Base-by-base conservation (phyloP, 805 yeast genomes). In the Starmerella vitae region DNA sequence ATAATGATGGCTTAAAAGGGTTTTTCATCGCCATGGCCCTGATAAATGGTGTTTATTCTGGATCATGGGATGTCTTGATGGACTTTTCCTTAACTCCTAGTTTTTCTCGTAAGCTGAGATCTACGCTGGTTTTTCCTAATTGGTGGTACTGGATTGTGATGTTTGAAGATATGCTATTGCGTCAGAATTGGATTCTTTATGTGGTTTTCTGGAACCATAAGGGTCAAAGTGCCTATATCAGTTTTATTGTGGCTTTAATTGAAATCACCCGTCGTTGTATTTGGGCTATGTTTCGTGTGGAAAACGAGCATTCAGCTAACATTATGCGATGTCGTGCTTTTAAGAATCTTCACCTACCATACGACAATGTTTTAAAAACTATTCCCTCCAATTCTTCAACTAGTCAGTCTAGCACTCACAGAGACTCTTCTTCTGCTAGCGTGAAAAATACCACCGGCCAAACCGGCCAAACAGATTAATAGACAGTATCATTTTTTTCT, bases 171-270 rank as follows among this genome's bases (percentile, higher is more conserved):
- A 72, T 83, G 2, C 33, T 80, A 3, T 57, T 91, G 45, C 70
- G 98, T 47, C 84, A 84, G 55, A 91, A 79, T 57, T 91, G 98
- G 97, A 65, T 91, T 1, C 80, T 85, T 45, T 91, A 91, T 58
- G 88, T 81, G 0, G 70, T 78, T 29, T 85, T 81, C 57, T 73
- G 79, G 32, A 56, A 60, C 33, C 80, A 83, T 43, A 74, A 84
- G 43, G 88, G 81, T 59, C 95, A 88, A 54, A 79, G 88, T 55
- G 94, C 94, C 0, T 71, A 72, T 18, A 78, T 94, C 2, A 77
- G 94, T 55, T 86, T 88, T 54, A 66, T 72, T 36, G 72, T 91
- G 35, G 94, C 93, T 0, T 48, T 81, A 21, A 83, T 91, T 0
- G 98, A 91, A 58, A 60, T 84, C 3, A 25, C 80, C 2, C 70